Percentiles rank a stretch among this genome's conserved stretches.
phyloP scores from a whole-genome alignment of 176 grass and related monocot species.

The Cocos nucifera region DNA sequence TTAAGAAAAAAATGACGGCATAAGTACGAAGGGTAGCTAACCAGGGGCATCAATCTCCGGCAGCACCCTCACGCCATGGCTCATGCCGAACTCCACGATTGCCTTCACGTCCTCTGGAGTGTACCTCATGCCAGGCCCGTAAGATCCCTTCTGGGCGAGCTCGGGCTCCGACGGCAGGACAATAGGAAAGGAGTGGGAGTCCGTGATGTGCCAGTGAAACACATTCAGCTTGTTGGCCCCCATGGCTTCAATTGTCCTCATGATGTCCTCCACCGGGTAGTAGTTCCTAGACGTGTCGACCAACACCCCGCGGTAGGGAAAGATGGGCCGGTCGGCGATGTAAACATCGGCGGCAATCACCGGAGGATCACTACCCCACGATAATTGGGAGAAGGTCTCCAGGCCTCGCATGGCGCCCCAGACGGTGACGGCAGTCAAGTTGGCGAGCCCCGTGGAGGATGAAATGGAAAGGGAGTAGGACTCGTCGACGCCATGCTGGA shows the following conservation, averaged over 20 bases:
- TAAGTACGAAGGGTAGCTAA: constrained; percentile 2
- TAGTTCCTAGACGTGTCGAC: constrained; percentile 77
- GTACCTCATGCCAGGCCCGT: constrained; percentile 56
- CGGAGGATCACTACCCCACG: constrained; percentile 23
- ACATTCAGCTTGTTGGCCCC: constrained; percentile 91
- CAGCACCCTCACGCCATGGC: constrained; percentile 63
- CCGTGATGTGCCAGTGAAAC: constrained; percentile 87
- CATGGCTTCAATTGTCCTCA: constrained; percentile 73
- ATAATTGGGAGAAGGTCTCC: constrained; percentile 81
- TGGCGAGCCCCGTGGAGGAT: constrained; percentile 15
- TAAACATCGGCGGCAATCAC: constrained; percentile 43
- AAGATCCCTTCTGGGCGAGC: constrained; percentile 57
- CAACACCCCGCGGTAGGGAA: constrained; percentile 61
- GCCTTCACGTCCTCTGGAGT: constrained; percentile 51
- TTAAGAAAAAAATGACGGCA: not conserved
- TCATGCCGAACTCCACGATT: constrained; percentile 43
- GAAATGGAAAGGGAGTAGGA: constrained; percentile 66
- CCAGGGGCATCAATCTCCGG: constrained; percentile 94
- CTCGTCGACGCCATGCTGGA: constrained; percentile 57
- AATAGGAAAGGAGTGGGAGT: constrained; percentile 83
- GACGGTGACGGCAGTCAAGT: constrained; percentile 42
- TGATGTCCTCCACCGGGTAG: constrained; percentile 62
- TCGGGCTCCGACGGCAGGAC: constrained; percentile 60
- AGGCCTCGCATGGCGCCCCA: constrained; percentile 85
- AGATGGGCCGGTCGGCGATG: constrained; percentile 56